Evolutionary conservation across 495 filamentous ascomycete species (phyloP).

Genomic region (Tuber calosporum): DNA sequence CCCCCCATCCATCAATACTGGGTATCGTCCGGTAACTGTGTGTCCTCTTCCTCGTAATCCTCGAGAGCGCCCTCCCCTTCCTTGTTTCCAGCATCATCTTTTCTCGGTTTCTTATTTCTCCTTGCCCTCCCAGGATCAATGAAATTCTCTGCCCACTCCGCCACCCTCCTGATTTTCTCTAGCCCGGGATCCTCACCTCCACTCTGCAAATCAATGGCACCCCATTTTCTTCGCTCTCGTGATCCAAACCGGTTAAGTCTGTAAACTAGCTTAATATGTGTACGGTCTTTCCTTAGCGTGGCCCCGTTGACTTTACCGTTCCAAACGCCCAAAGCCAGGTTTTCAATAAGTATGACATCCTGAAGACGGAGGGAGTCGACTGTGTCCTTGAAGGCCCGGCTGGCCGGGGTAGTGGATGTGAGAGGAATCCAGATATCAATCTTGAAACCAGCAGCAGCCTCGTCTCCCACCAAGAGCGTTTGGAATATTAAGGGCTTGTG

Average conservation of each 20-base stretch:
- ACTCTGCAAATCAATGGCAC: conserved; percentile 41
- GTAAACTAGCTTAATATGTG: conserved; percentile 63
- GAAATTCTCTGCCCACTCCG: conserved; percentile 68
- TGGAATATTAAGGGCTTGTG: conserved; percentile 40
- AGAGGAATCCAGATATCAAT: conserved; percentile 73
- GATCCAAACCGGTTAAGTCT: conserved; percentile 20
- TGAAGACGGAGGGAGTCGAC: conserved; percentile 30
- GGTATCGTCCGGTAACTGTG: conserved; percentile 23
- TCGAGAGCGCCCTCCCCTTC: not conserved
- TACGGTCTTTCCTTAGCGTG: conserved; percentile 58
- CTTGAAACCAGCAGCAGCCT: conserved; percentile 71
- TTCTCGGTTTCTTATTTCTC: conserved; percentile 44
- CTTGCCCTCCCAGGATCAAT: conserved; percentile 49
- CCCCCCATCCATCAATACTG: conserved; percentile 10
- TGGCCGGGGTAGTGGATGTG: conserved; percentile 46
- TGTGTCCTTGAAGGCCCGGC: conserved; percentile 24
- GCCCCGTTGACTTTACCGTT: conserved; percentile 33
- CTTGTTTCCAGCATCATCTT: not conserved
- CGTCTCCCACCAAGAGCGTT: conserved; percentile 72
- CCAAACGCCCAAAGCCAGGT: conserved; percentile 33
- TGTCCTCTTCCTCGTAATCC: conserved; percentile 42
- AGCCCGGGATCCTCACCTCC: conserved; percentile 47
- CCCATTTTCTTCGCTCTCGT: conserved; percentile 25
- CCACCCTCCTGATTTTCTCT: conserved; percentile 59
- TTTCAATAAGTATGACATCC: conserved; percentile 37